Base-by-base conservation (phyloP, 768 basidiomycete species). In the Trametes elegans region DNA sequence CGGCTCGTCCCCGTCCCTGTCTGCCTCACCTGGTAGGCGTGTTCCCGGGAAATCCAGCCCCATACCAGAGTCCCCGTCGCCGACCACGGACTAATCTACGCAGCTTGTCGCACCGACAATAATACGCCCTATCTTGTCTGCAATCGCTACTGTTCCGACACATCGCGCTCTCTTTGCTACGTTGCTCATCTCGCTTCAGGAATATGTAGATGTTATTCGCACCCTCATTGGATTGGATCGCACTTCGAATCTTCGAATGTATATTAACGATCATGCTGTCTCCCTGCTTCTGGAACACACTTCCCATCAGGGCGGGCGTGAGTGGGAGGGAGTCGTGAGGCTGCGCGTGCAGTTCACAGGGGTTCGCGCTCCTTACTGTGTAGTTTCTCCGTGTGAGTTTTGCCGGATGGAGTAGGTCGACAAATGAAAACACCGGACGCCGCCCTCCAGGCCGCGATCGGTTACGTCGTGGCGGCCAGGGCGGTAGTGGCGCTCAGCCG, bases 31-130 rank as follows among this genome's bases (percentile, higher is more conserved):
- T 16, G 32, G 55, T 10, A 51, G 36, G 26, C 55, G 44, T n/a
- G 49, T n/a, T 3, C 42, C 42, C 7, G 58, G 58, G 13, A 40
- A 29, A 16, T 23, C 58, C 9, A 55, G 53, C 29, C 53, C 58
- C 34, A 60, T 60, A 18, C 58, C 58, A 19, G 58, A 59, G 39
- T 50, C 58, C 21, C 36, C 52, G 40, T 27, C 58, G 40, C 24
- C 34, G n/a, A 23, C 26, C 39, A 13, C 35, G 40, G 47, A 49
- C 16, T 39, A 35, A 32, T 23, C 19, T 39, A 27, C 1, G 14
- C 23, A 5, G 11, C 43, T n/a, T 29, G 18, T 46, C 19, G 36
- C 36, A n/a, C 34, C 26, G 43, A 38, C 43, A 28, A 21, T 21
- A 18, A 21, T n/a, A 28, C 18, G 3, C 3, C 21, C 16, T 21